Conservation (phyloP, 257 asterid genomes). For the Forsythia suspensa region DNA sequence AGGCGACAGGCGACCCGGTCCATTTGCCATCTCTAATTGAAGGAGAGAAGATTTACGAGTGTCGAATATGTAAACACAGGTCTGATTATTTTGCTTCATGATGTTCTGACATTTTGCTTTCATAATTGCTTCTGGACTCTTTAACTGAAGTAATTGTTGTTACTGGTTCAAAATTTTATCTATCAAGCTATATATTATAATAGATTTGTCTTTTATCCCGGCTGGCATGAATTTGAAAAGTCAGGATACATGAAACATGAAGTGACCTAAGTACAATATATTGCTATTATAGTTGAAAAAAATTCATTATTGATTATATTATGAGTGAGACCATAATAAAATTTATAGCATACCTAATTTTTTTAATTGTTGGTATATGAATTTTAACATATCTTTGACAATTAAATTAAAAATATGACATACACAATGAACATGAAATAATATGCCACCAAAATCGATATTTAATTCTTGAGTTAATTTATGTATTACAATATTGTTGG, state of each 20-base stretch:
- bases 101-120: slow-evolving; percentile 12
- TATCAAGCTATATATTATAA: slow-evolving; percentile 10
- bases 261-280: neutral
- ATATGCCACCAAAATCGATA: no score
- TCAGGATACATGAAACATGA: neutral
- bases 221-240: slow-evolving; percentile 4
- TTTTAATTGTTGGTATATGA: no score
- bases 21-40: no score
- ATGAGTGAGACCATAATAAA: no score
- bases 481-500: no score
- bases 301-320: no score
- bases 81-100: slow-evolving; percentile 18
- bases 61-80: slow-evolving; percentile 90
- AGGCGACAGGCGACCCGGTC: no score
- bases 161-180: slow-evolving; percentile 1
- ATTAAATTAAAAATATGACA: no score
- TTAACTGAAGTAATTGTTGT: slow-evolving; percentile 8
- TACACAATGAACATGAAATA: no score
- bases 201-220: neutral
- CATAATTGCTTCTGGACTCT: slow-evolving; percentile 3
- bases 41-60: slow-evolving; percentile 86
- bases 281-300: slow-evolving; percentile 10
- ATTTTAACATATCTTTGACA: no score
- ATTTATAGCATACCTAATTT: no score
- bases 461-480: no score